Conservation (phyloP, 2,329 filamentous ascomycete species). For the Immersiporthe knoxdaviesiana region DNA sequence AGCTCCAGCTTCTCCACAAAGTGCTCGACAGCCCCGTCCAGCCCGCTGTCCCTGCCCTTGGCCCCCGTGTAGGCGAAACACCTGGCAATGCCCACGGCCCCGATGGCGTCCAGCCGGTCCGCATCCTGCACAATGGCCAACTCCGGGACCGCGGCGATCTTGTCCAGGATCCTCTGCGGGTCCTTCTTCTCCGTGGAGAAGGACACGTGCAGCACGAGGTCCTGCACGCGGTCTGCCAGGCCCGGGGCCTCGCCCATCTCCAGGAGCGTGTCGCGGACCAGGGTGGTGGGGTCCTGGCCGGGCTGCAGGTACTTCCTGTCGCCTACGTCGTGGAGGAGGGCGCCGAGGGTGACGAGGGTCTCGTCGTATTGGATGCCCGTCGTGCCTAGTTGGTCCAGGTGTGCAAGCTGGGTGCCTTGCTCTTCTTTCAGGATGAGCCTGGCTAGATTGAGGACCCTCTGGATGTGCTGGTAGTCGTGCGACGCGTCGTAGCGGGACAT, state of each 20-base stretch:
- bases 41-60: slow-evolving; percentile 49
- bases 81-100: slow-evolving; percentile 80
- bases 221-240: slow-evolving; percentile 70
- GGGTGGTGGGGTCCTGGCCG: slow-evolving; percentile 59
- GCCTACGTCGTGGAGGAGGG: slow-evolving; percentile 84
- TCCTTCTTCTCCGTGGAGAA: slow-evolving; percentile 75
- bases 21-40: slow-evolving; percentile 72
- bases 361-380: slow-evolving; percentile 45
- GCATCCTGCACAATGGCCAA: slow-evolving; percentile 89
- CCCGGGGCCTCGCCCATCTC: slow-evolving; percentile 58
- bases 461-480: slow-evolving; percentile 85
- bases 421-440: slow-evolving; percentile 63
- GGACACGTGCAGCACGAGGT: slow-evolving; percentile 77
- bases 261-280: slow-evolving; percentile 59
- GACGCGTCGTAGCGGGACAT: slow-evolving; percentile 82
- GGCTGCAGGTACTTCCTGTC: slow-evolving; percentile 77
- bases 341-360: slow-evolving; percentile 66
- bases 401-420: slow-evolving; percentile 31
- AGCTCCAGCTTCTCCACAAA: slow-evolving; percentile 75
- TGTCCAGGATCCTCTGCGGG: slow-evolving; percentile 57
- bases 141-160: slow-evolving; percentile 71
- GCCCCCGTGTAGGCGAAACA: slow-evolving; percentile 78
- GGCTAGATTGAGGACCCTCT: slow-evolving; percentile 74
- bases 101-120: slow-evolving; percentile 86
- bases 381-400: slow-evolving; percentile 14